These are phyloP conservation scores for Hypoxylon sp. DNA, from an alignment of 2,329 filamentous ascomycete species.

Conservation along the genomic window DNA sequence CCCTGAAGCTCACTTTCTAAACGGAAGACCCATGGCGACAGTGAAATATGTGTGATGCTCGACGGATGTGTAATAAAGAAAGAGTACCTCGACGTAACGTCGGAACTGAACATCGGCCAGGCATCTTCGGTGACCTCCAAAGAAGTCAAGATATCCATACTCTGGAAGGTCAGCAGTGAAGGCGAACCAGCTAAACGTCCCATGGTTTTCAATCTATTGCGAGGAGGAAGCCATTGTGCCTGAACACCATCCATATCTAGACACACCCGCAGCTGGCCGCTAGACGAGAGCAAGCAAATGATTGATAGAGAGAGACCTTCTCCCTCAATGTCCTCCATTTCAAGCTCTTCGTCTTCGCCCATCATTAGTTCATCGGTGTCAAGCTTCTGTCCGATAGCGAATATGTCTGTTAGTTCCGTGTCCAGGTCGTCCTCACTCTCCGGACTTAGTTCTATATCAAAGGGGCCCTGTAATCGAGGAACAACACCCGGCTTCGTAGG, in stretches of 20 bases:
- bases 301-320: constrained; percentile 71
- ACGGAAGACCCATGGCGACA: constrained; percentile 72
- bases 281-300: constrained; percentile 70
- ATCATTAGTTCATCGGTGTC: constrained; percentile 70
- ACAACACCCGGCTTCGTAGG: constrained; percentile 68
- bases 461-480: constrained; percentile 72
- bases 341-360: constrained; percentile 72
- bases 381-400: constrained; percentile 71
- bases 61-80: constrained; percentile 72
- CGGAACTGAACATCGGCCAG: constrained; percentile 73
- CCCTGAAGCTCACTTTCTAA: constrained; percentile 70
- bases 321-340: constrained; percentile 66
- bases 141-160: constrained; percentile 68
- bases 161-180: constrained; percentile 70
- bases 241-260: constrained; percentile 72
- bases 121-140: constrained; percentile 66
- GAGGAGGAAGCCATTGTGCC: constrained; percentile 74
- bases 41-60: constrained; percentile 69
- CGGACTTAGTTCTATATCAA: constrained; percentile 67
- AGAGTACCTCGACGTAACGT: constrained; percentile 71
- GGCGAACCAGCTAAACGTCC: constrained; percentile 58
- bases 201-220: constrained; percentile 60
- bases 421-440: constrained; percentile 68
- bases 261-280: constrained; percentile 71
- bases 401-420: constrained; percentile 69